Conservation (phyloP, 1,284 basidiomycete genomes). For the Coniophora puteana region DNA sequence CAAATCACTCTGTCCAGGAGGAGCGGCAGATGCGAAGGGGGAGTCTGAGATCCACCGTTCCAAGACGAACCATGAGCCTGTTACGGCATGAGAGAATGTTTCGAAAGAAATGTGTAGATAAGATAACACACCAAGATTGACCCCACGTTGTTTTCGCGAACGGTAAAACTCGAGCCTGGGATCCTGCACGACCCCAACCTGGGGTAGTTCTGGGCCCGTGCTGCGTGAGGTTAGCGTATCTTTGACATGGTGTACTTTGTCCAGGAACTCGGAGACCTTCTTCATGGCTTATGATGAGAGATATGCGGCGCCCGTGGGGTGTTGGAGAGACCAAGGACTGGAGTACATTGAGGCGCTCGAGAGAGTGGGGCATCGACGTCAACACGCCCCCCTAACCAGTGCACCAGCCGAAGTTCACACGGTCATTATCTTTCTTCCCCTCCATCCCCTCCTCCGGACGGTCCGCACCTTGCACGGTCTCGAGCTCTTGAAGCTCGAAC, state of each 20-base stretch:
- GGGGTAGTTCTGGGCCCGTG: no score
- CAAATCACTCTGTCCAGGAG: constrained; percentile 67
- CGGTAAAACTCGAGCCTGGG: constrained; percentile 45
- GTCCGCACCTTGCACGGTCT: no score
- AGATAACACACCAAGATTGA: constrained; percentile 68
- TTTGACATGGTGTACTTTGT: constrained; percentile 13
- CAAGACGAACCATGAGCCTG: constrained; percentile 76
- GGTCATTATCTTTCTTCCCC: no score
- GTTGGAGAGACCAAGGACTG: not conserved
- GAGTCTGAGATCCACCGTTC: constrained; percentile 69
- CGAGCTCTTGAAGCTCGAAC: no score
- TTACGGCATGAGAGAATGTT: constrained; percentile 6
- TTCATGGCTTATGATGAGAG: constrained; percentile 9
- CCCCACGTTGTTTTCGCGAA: constrained; percentile 76
- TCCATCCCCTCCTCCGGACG: no score
- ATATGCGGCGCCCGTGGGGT: not conserved
- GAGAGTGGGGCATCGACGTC: no score
- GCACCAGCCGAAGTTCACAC: no score
- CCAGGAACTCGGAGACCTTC: constrained; percentile 9
- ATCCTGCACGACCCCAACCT: constrained; percentile 11
- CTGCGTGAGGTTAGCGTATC: not conserved
- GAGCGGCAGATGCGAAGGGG: constrained; percentile 51
- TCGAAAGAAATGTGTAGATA: constrained; percentile 6
- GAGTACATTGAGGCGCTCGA: no score
- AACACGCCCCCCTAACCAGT: no score